Base-by-base conservation (phyloP, 2,329 filamentous ascomycete species). In the Trichophyton mentagrophytes region DNA sequence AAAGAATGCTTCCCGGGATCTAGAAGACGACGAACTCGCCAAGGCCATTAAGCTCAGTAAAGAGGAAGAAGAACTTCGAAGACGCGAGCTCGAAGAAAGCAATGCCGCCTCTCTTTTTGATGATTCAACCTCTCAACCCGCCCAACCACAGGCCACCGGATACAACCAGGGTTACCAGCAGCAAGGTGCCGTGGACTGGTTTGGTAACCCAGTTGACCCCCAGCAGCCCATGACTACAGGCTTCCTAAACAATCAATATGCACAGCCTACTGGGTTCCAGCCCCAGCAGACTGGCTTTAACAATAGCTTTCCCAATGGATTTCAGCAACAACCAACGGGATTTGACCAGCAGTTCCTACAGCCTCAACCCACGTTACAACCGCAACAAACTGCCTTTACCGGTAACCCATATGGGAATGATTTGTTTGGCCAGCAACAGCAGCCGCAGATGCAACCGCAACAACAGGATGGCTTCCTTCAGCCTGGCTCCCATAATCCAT, bases 121-220 rank as follows among this genome's bases (percentile, higher is more conserved):
- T 67, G 89, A 95, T 67, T 79, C 81, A 27, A 80, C 80, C 5
- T 74, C 83, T 40, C 40, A 46, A 4, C 80, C 85, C 4, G 76
- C 83, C 60, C 87, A 90, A 67, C 82, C 88, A 40, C 89, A 91
- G 74, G 84, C 83, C 46, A 97, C 91, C 13, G 92, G 90, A 40
- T 90, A 90, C 78, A 97, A 96, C 74, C 91, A 96, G 76, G 92
- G 92, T 55, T 99, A 99, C 70, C 91, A 97, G 77, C 93, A 99
- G 76, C 92, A 96, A 71, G 88, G 88, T 61, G 89, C 90, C 11
- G 93, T 99, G 17, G 93, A 99, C 75, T 97, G 95, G 84, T 93
- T 95, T 68, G 93, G 92, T 62, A 99, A 99, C 73, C 90, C 91
- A 11, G 87, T 97, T 69, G 89, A 92, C 62, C 85, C 85, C 68